These are phyloP conservation scores for Grosmannia huntii DNA, from an alignment of 2,329 filamentous ascomycete species.

Conservation along the genomic window DNA sequence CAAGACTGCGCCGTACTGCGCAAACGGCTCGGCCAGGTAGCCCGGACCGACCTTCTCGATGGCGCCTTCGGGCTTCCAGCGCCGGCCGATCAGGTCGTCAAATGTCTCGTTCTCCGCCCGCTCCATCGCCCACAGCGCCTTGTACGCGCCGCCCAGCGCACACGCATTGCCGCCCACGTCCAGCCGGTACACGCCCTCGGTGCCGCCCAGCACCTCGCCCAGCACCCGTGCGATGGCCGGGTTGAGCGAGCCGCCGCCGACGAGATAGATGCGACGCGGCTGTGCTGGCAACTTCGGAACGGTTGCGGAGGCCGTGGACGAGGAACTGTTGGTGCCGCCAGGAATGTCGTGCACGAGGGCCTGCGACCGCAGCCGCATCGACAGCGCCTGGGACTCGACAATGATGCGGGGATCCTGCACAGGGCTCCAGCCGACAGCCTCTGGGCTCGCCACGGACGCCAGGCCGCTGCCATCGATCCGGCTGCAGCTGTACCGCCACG, in stretches of 20 bases:
- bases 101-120: conserved; percentile 59
- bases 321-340: not conserved
- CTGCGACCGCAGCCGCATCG: conserved; percentile 72
- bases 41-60: conserved; percentile 74
- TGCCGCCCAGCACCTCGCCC: conserved; percentile 77
- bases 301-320: not conserved
- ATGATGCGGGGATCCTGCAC: conserved; percentile 71
- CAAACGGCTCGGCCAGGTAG: conserved; percentile 62
- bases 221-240: conserved; percentile 74
- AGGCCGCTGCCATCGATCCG: conserved; percentile 40
- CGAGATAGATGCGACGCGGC: conserved; percentile 81
- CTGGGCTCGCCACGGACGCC: conserved; percentile 15
- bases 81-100: conserved; percentile 69
- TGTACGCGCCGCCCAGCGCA: conserved; percentile 86
- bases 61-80: conserved; percentile 79
- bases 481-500: conserved; percentile 64
- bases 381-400: conserved; percentile 89
- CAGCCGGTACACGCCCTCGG: conserved; percentile 82
- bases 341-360: conserved; percentile 48
- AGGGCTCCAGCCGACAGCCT: conserved; percentile 15
- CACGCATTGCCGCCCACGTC: conserved; percentile 94
- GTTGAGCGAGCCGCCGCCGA: conserved; percentile 85
- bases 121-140: conserved; percentile 87
- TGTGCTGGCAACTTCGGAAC: conserved; percentile 55
- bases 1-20: conserved; percentile 64